phyloP scores from a whole-genome alignment of 164 flowering plant genomes.

The Magnolia officinalis region DNA sequence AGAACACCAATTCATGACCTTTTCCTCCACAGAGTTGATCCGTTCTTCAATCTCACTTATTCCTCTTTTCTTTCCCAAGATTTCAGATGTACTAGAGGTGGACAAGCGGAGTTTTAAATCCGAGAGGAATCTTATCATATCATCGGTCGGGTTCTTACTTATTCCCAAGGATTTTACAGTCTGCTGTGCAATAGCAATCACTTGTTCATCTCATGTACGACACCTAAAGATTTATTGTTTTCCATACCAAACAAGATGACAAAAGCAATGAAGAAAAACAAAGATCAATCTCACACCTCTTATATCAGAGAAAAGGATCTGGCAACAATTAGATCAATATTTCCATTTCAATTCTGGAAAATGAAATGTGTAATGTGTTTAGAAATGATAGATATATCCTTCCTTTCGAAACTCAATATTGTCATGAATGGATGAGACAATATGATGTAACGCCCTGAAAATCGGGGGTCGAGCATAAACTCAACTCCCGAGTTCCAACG shows the following conservation, averaged over 20 bases:
- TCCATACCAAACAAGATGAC: neutral
- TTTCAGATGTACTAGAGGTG: neutral
- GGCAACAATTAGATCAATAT: too few relatives aligned
- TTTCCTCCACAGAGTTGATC: slow-evolving; percentile 41
- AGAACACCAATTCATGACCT: slow-evolving; percentile 52
- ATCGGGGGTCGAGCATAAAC: too few relatives aligned
- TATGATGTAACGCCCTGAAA: too few relatives aligned
- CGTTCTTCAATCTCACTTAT: slow-evolving; percentile 3
- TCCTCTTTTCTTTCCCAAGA: neutral
- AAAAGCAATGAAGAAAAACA: too few relatives aligned
- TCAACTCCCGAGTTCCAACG: too few relatives aligned
- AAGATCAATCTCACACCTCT: too few relatives aligned
- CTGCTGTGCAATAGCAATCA: neutral
- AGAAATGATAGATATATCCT: too few relatives aligned
- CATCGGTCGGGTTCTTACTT: slow-evolving; percentile 26
- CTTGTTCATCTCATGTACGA: neutral
- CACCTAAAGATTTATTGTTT: neutral
- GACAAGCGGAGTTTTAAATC: neutral
- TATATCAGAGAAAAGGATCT: too few relatives aligned
- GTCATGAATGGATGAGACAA: too few relatives aligned
- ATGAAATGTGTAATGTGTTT: too few relatives aligned
- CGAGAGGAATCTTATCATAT: slow-evolving; percentile 9
- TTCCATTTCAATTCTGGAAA: too few relatives aligned
- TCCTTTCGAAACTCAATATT: too few relatives aligned
- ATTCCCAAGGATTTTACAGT: neutral